Base-by-base conservation (phyloP, 371 early-diverging fungal genomes). In the Dipsacomyces acuminosporus region DNA sequence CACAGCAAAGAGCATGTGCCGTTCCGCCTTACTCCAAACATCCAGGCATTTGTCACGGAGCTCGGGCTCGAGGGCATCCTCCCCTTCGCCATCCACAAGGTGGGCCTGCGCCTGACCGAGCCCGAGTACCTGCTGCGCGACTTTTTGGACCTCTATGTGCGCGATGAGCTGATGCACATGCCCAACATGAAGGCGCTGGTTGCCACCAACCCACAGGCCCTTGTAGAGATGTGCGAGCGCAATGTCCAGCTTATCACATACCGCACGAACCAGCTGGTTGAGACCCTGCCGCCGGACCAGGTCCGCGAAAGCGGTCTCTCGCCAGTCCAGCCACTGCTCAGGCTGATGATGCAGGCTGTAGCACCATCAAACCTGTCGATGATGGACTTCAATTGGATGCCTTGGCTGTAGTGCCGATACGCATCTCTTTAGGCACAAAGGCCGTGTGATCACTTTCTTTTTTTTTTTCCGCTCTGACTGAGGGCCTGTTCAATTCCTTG, bases 1-100 rank as follows among this genome's bases (percentile, higher is more conserved):
- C 69, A 77, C 24, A 83, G 78, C 70, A 72, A 70, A 42, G 97
- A 96, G 62, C 72, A 88, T 3, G 92, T 99, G 18, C 97, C 96
- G 4, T 98, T 99, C 89, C 84, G 99, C 5, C 82, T 98, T 60
- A 97, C 99, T 9, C 98, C 98, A 25, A 93, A 91, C 70, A 80
- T 99, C 45, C 96, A 96, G 79, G 78, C 86, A 38, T 94, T 94
- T 69, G 87, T 98, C 40, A 90, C 90, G 0, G 87, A 90, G 18
- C 82, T 88, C 21, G 96, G 96, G 0, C 78, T 97, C 8, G 96
- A 95, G 51, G 98, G 98, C 1, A 76, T 89, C 2, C 93, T 96
- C 50, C 82, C 87, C 15, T 81, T 83, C 41, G 82, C 85, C 19
- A 49, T 94, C 20, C 82, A 93, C 80, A 84, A 90, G 18, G 83